phyloP scores from a whole-genome alignment of 495 filamentous ascomycete genomes.

The Barbatosphaeria neglecta region DNA sequence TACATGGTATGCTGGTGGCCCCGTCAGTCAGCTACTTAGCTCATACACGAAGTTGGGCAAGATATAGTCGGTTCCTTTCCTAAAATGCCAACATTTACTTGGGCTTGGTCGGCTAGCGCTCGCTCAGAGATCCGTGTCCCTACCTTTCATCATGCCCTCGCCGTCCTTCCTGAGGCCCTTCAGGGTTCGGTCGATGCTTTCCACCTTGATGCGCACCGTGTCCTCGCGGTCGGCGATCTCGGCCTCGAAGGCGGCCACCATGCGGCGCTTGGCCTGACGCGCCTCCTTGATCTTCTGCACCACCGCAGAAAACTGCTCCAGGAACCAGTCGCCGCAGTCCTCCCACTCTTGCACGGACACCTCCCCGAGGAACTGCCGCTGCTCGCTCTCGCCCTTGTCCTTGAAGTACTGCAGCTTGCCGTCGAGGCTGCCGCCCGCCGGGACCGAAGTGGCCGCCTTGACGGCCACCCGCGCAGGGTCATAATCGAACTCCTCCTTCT shows the following conservation, averaged over 20 bases:
- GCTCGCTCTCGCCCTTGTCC: conserved; percentile 28
- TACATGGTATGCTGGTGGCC: too few relatives aligned
- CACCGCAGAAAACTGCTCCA: conserved; percentile 54
- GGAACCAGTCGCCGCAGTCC: conserved; percentile 66
- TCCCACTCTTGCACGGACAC: conserved; percentile 70
- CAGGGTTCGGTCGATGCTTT: conserved; percentile 40
- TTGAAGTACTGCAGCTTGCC: conserved; percentile 34
- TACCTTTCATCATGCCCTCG: conserved; percentile 43
- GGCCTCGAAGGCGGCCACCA: conserved; percentile 55
- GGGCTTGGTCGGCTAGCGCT: too few relatives aligned
- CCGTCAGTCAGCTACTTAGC: too few relatives aligned
- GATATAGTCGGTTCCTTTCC: too few relatives aligned
- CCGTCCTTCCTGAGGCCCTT: conserved; percentile 43
- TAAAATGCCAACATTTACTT: too few relatives aligned
- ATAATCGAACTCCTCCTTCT: conserved; percentile 41
- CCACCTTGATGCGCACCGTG: conserved; percentile 42
- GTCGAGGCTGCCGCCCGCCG: conserved; percentile 13
- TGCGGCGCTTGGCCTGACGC: conserved; percentile 46
- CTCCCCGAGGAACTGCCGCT: conserved; percentile 50
- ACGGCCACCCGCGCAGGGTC: conserved; percentile 31
- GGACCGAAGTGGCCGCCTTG: conserved; percentile 7
- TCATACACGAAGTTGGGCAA: too few relatives aligned
- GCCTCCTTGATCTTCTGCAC: conserved; percentile 52
- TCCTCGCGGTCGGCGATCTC: conserved; percentile 45
- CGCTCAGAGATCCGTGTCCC: conserved; percentile 27